A percentile compares a stretch with the other conserved stretches of the same genome.
These are phyloP conservation scores for Cyathus striatus DNA, from an alignment of 768 basidiomycete genomes.

Conservation along the genomic window DNA sequence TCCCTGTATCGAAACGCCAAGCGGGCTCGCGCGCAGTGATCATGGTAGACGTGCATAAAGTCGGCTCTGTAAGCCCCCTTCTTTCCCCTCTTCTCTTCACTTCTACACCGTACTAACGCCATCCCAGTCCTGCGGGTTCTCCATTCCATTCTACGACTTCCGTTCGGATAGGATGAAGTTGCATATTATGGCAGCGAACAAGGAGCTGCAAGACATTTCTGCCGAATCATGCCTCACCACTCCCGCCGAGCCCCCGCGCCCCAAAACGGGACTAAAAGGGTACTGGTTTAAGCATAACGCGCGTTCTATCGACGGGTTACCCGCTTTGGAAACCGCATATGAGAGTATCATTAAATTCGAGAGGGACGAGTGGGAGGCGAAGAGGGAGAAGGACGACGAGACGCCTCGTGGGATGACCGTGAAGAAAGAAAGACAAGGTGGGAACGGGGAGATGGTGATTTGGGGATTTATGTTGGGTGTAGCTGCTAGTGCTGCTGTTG, in stretches of 20 bases:
- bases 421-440: not conserved
- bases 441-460: not conserved
- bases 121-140: not conserved
- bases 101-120: not conserved
- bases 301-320: not conserved
- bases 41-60: conserved; percentile 51
- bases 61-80: conserved; percentile 27
- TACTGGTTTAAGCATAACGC: not conserved
- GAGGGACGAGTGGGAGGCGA: not conserved
- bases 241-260: not conserved
- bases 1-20: conserved; percentile 37
- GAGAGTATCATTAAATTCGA: not conserved
- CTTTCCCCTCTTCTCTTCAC: not conserved
- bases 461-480: no score
- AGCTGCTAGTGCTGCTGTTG: no score
- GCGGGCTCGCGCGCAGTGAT: conserved; percentile 54
- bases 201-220: not conserved
- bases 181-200: not conserved
- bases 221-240: not conserved
- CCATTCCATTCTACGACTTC: not conserved
- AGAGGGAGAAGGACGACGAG: not conserved
- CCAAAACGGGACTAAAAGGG: not conserved
- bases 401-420: no score
- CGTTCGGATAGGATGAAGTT: not conserved
- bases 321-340: not conserved